phyloP scores from a whole-genome alignment of 495 filamentous ascomycete species.

The Copromyces sp. region DNA sequence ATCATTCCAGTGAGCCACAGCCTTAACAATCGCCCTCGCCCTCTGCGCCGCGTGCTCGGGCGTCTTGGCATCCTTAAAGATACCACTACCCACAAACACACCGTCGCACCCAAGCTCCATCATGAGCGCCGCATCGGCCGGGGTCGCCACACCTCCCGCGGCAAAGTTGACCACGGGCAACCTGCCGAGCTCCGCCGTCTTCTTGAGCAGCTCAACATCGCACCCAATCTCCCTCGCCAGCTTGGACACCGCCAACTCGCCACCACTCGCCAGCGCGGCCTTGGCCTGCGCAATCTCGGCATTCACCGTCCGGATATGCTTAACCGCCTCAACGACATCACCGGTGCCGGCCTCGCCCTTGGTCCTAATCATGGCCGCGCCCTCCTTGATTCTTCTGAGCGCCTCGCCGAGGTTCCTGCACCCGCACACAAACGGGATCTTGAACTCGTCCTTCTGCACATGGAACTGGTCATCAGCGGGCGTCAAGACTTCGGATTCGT shows the following conservation, averaged over 20 bases:
- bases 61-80: conserved; percentile 64
- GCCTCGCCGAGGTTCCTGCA: conserved; percentile 95
- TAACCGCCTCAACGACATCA: conserved; percentile 92
- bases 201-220: conserved; percentile 66
- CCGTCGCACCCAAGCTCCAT: conserved; percentile 98
- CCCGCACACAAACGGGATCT: conserved; percentile 89
- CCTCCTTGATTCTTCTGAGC: conserved; percentile 81
- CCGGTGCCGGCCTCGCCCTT: conserved; percentile 99
- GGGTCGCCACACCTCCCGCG: conserved; percentile 92
- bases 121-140: conserved; percentile 95
- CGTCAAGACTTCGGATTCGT: conserved; percentile 94
- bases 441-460: conserved; percentile 76
- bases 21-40: conserved; percentile 89
- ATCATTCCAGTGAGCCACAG: conserved; percentile 81
- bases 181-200: conserved; percentile 76
- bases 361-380: conserved; percentile 96
- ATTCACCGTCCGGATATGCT: conserved; percentile 89
- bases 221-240: conserved; percentile 73
- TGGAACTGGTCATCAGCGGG: conserved; percentile 86
- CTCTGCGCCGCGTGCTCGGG: conserved; percentile 76
- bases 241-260: conserved; percentile 57
- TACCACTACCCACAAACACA: conserved; percentile 92
- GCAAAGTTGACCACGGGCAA: conserved; percentile 98
- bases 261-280: conserved; percentile 46
- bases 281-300: conserved; percentile 68